Evolutionary conservation across 2,329 filamentous ascomycete species (phyloP), one percentile per base, ranked within the genome.

Genomic region (Trichoderma sp.): DNA sequence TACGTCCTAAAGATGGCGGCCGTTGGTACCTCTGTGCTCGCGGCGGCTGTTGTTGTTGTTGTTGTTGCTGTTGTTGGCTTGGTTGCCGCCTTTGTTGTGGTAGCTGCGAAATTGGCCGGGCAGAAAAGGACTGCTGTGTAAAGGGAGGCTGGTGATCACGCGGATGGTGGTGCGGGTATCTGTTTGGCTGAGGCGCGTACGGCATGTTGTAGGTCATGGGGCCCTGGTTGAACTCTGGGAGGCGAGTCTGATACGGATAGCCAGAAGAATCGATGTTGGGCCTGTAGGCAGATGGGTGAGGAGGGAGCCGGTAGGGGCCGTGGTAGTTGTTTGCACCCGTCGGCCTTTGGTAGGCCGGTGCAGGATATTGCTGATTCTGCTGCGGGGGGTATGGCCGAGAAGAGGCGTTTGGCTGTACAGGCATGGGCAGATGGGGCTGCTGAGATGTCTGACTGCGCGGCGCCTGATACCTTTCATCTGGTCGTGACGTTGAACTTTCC

Each of bases 401-500:
- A 16, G 68, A 49, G 16, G 39, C 3, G 30, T 39, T 51, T 32
- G 59, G 51, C 24, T 39, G 67, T 10, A 39, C 43, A 1, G 43
- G 30, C 16, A 26, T 24, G 10, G 52, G 30, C 14, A n/a, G 30
- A 14, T 46, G 43, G 16, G 30, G n/a, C 21, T 59, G 59, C 26
- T 46, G 67, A 5, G 43, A 54, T 65, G 34, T 30, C 43, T 58
- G 67, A 11, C 21, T 32, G 18, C 52, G 61, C n/a, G 34, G 37
- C 1, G 28, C 54, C 24, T 54, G 61, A 16, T 43, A 60, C 67
- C 73, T 69, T 61, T 72, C 71, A 21, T 76, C 73, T 11, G 75
- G 74, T 37, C 76, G 75, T 0, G 77, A 78, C 1, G 79, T 79
- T 2, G 79, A 76, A n/a, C 77, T 73, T 37, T 81, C 78, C 8